A percentile compares a stretch with the other conserved stretches of the same genome.
These are phyloP conservation scores for Zygosaccharomyces kombuchaensis DNA, from an alignment of 805 yeast genomes.

Conservation along the genomic window DNA sequence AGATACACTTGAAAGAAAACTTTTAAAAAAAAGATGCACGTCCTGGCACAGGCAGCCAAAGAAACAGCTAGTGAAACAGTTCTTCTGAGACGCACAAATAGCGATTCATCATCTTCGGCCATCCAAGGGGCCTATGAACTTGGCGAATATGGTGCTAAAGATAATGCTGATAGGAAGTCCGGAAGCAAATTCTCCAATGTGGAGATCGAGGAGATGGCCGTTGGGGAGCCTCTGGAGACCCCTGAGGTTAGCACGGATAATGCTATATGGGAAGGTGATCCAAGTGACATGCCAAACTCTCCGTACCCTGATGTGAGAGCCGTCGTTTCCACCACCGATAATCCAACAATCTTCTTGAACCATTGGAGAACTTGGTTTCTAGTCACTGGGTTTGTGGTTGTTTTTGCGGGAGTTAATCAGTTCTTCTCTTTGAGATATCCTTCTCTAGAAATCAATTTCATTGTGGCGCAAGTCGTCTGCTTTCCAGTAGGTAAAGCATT, in stretches of 20 bases:
- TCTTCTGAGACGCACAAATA: background rate
- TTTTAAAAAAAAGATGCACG: background rate
- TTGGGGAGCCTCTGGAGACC: background rate
- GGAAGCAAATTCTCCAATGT: background rate
- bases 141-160: background rate
- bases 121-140: background rate
- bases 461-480: slow-evolving; percentile 51
- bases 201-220: background rate
- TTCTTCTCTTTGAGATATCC: slow-evolving; percentile 54
- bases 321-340: slow-evolving; percentile 51
- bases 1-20: background rate
- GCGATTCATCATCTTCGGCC: background rate
- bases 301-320: slow-evolving; percentile 56
- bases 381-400: slow-evolving; percentile 46
- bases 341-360: slow-evolving; percentile 44
- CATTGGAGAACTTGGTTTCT: slow-evolving; percentile 54
- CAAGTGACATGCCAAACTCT: slow-evolving; percentile 20
- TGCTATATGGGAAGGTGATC: slow-evolving; percentile 26
- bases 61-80: background rate
- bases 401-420: slow-evolving; percentile 55
- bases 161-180: background rate
- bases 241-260: slow-evolving; percentile 1
- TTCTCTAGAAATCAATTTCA: slow-evolving; percentile 43
- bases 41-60: background rate
- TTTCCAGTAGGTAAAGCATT: slow-evolving; percentile 49